A percentile compares a stretch with the other conserved stretches of the same genome.
Conservation (phyloP, 768 basidiomycete genomes). For the Mycena vitilis region DNA sequence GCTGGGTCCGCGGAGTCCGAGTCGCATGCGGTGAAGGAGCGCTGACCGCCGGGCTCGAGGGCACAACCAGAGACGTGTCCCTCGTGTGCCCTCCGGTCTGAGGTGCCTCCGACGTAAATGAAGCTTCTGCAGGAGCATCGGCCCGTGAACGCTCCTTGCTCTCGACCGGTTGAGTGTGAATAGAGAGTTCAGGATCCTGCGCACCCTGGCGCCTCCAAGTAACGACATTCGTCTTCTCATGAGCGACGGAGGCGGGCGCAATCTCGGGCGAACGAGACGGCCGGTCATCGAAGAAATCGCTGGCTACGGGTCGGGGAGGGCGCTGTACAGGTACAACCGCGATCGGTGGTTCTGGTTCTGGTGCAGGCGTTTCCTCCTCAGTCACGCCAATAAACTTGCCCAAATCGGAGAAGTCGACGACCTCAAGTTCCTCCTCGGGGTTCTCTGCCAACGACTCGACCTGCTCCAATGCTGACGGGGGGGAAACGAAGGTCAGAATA, state of each 20-base stretch:
- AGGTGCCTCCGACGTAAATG: slow-evolving; percentile 24
- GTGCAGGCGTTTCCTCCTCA: slow-evolving; percentile 36
- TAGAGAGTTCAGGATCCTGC: slow-evolving; percentile 31
- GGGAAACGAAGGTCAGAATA: slow-evolving; percentile 38
- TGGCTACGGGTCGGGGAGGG: slow-evolving; percentile 65
- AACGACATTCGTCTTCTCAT: slow-evolving; percentile 49
- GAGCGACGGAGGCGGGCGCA: slow-evolving; percentile 28
- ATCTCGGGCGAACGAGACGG: slow-evolving; percentile 26
- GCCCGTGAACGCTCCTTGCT: slow-evolving; percentile 26
- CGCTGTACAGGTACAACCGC: slow-evolving; percentile 38
- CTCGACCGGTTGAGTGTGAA: slow-evolving; percentile 7
- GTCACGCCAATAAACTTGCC: slow-evolving; percentile 71
- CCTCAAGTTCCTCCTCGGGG: slow-evolving; percentile 74
- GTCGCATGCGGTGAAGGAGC: slow-evolving; percentile 40
- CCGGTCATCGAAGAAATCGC: slow-evolving; percentile 78
- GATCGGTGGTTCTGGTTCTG: slow-evolving; percentile 21
- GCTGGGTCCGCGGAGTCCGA: slow-evolving; percentile 54
- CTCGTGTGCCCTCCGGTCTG: slow-evolving; percentile 24
- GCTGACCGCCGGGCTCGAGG: slow-evolving; percentile 27
- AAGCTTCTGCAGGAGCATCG: slow-evolving; percentile 23
- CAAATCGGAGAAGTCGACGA: slow-evolving; percentile 85
- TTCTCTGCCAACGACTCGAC: slow-evolving; percentile 58
- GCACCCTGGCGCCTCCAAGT: slow-evolving; percentile 56
- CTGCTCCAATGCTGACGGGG: slow-evolving; percentile 53
- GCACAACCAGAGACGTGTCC: slow-evolving; percentile 26